phyloP scores from a whole-genome alignment of 73 alveolate species.

The Symbiodinium natans region DNA sequence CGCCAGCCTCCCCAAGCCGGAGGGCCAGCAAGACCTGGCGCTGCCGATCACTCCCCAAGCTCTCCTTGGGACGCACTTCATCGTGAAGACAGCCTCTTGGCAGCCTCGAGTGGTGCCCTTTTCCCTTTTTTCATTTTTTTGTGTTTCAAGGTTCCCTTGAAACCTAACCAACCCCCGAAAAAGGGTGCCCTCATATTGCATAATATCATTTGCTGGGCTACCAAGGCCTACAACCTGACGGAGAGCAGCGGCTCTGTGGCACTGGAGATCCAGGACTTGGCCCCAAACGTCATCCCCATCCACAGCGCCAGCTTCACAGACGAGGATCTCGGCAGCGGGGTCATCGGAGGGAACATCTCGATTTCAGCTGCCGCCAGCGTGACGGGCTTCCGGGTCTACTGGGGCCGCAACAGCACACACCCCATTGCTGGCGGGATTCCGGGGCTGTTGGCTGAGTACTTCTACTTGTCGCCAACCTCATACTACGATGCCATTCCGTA shows the following conservation, averaged over 20 bases:
- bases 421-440: slow-evolving; percentile 8
- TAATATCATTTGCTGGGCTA: too few relatives aligned
- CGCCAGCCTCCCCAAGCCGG: slow-evolving; percentile 79
- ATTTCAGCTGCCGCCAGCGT: slow-evolving; percentile 9
- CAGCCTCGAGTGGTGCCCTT: too few relatives aligned
- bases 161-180: too few relatives aligned
- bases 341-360: slow-evolving; percentile 17
- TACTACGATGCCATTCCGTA: slow-evolving; percentile 12
- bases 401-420: slow-evolving; percentile 40
- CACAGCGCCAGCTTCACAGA: slow-evolving; percentile 28
- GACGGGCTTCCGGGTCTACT: slow-evolving; percentile 48
- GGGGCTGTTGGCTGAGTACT: slow-evolving; percentile 53
- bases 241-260: slow-evolving; percentile 47
- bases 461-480: slow-evolving; percentile 32
- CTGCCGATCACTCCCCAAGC: neutral
- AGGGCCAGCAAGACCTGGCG: slow-evolving; percentile 6
- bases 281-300: neutral
- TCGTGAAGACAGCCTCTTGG: slow-evolving; percentile 56
- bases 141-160: too few relatives aligned
- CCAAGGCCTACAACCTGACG: too few relatives aligned
- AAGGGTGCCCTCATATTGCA: too few relatives aligned
- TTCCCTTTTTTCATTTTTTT: too few relatives aligned
- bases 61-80: slow-evolving; percentile 32
- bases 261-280: slow-evolving; percentile 14
- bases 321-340: neutral